Base-by-base conservation (phyloP, 2,329 filamentous ascomycete genomes). In the Uncinocarpus reesii region DNA sequence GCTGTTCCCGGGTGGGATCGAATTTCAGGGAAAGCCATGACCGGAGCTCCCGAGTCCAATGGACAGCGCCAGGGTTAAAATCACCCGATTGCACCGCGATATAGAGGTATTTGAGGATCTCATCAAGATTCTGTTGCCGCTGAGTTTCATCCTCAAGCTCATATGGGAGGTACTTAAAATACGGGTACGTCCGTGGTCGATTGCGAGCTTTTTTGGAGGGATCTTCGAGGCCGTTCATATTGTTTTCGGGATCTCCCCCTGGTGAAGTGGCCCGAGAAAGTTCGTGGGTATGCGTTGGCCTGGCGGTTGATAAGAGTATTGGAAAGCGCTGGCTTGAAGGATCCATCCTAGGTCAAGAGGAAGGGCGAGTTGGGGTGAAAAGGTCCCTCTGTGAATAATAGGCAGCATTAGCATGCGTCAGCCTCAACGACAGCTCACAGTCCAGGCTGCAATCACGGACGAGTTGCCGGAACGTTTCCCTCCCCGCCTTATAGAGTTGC, bases 1-100 rank as follows among this genome's bases (percentile, higher is more conserved):
- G 78, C 56, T 89, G 81, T 62, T 84, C 82, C 58, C 86, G 80
- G 41, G 87, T 86, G 63, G 95, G 87, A 69, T 98, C 90, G 63
- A 98, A 98, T 74, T 98, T 98, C 67, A 98, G 80, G 47, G 84
- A 85, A 56, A 98, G 75, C 92, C 93, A 98, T 67, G 84, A 86
- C 62, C 89, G 81, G 41, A 98, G 81, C 76, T 98, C 92, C 57
- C 90, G 81, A 13, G 92, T 95, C 92, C 92, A 98, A 68, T 98
- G 90, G 52, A 95, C 75, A 23, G 90, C 92, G 28, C 92, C 92
- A 0, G 90, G 86, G 20, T 84, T 83, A 67, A 96, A 96, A 67
- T 98, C 92, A 56, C 95, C 88, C 2, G 92, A 84, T 62, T 88
- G 83, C 54, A 98, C 76, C 49, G 90, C 80, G 58, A 95, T 86